Evolutionary conservation across 176 grass and related monocot species (phyloP).

Genomic region (Elymus sibiricus): DNA sequence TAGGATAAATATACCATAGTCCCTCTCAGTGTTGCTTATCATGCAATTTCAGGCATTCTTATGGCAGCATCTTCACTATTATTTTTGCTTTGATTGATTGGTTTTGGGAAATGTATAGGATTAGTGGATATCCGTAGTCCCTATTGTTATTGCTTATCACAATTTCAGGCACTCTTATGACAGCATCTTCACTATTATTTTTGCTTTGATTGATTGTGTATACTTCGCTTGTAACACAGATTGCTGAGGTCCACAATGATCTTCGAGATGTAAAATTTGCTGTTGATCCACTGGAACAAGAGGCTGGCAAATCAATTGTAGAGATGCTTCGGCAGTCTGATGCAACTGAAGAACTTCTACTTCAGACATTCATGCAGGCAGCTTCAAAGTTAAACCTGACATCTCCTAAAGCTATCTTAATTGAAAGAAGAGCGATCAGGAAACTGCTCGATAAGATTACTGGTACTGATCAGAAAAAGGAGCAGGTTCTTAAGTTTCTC

Average conservation of each 20-base stretch:
- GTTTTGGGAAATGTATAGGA: background rate
- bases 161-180: conserved; percentile 7
- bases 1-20: background rate
- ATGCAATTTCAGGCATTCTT: conserved; percentile 17
- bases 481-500: conserved; percentile 55
- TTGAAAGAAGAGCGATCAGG: conserved; percentile 80
- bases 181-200: background rate
- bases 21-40: background rate
- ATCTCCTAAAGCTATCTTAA: conserved; percentile 81
- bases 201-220: conserved; percentile 23
- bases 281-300: conserved; percentile 68
- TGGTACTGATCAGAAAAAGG: conserved; percentile 67
- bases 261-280: conserved; percentile 62
- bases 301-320: conserved; percentile 69
- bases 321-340: conserved; percentile 58
- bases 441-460: conserved; percentile 60
- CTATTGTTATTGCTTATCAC: conserved; percentile 6
- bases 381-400: conserved; percentile 77
- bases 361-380: conserved; percentile 58
- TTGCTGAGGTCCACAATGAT: conserved; percentile 67
- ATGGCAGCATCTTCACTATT: background rate
- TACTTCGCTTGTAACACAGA: conserved; percentile 42
- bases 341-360: conserved; percentile 66
- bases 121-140: background rate
- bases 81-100: conserved; percentile 13